Evolutionary conservation across 1,284 basidiomycete species (phyloP), one percentile per base, ranked within the genome.

Genomic region (Boletus sp.): DNA sequence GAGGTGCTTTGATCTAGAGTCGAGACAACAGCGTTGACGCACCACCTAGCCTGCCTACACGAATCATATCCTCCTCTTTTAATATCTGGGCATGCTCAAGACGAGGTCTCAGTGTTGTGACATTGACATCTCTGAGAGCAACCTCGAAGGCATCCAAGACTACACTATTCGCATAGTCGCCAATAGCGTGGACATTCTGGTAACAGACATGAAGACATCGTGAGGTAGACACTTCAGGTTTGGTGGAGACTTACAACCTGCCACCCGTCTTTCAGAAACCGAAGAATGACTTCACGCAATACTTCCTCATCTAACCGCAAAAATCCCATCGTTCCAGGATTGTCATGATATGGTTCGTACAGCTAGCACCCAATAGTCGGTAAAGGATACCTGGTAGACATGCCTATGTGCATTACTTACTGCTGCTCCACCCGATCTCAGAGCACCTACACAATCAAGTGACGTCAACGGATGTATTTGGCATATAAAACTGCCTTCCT

Each of bases 51-150:
- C 73, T 75, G 8, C 84, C 90, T 22, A 92, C 76, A 8, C 91
- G 79, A 27, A 70, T 66, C 69, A 94, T 80, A 62, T 95, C 92
- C 2, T 71, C 72, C 22, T 74, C 69, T 0, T 80, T 81, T 65
- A 94, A 73, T 59, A 95, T 84, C 67, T 95, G 93, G 4, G 91
- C 90, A 68, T 96, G 93, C 65, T 96, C 93, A 22, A 96, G 77
- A 19, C 94, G 80, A 41, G 90, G 84, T 33, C 92, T 75, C 37
- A 83, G 69, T n/a, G 78, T 75, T 27, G 75, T 74, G 12, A 85
- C 78, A 57, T 84, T 77, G 17, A 71, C 72, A 20, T 76, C 75
- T 40, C 74, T 65, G 37, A 90, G 66, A 1, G 82, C 78, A 14
- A 73, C 72, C 66, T 92, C 88, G 56, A 94, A 92, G 0, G 83